phyloP scores from a whole-genome alignment of 2,329 filamentous ascomycete species.

The Cladophialophora yegresii region DNA sequence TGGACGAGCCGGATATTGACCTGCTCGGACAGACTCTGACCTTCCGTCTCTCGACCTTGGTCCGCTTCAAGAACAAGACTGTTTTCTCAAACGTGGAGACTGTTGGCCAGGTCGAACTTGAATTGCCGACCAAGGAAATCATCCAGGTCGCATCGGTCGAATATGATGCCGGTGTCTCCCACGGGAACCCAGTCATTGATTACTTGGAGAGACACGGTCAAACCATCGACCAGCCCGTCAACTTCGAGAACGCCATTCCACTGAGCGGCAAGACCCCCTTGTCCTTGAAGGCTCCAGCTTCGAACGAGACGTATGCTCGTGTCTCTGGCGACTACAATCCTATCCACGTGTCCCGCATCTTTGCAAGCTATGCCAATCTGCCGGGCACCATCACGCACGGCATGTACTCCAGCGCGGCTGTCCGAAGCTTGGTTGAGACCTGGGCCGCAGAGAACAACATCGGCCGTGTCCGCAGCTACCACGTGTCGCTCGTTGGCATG shows the following conservation, averaged over 20 bases:
- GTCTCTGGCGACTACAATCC: conserved; percentile 99
- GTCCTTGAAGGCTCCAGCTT: conserved; percentile 84
- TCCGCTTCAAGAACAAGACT: conserved; percentile 92
- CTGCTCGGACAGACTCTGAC: conserved; percentile 90
- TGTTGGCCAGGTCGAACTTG: conserved; percentile 84
- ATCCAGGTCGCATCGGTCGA: conserved; percentile 97
- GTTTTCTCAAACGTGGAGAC: conserved; percentile 92
- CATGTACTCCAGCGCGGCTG: conserved; percentile 98
- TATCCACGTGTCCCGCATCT: conserved; percentile 96
- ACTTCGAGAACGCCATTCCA: conserved; percentile 96
- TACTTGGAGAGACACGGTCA: conserved; percentile 90
- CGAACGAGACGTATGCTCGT: conserved; percentile 96
- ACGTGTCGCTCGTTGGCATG: conserved; percentile 96
- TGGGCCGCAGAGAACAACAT: conserved; percentile 99
- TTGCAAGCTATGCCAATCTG: conserved; percentile 91
- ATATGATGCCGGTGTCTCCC: conserved; percentile 86
- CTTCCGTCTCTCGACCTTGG: conserved; percentile 90
- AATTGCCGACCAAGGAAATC: conserved; percentile 94
- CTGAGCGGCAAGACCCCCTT: conserved; percentile 89
- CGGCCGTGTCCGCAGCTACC: conserved; percentile 94
- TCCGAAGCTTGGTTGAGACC: conserved; percentile 93
- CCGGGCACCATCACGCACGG: conserved; percentile 98
- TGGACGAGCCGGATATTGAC: conserved; percentile 81
- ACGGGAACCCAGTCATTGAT: conserved; percentile 95
- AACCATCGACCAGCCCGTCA: conserved; percentile 90